Percentiles rank a stretch among this genome's conserved stretches.
These are phyloP conservation scores for Didymella pomorum DNA, from an alignment of 2,329 filamentous ascomycete genomes.

Conservation along the genomic window DNA sequence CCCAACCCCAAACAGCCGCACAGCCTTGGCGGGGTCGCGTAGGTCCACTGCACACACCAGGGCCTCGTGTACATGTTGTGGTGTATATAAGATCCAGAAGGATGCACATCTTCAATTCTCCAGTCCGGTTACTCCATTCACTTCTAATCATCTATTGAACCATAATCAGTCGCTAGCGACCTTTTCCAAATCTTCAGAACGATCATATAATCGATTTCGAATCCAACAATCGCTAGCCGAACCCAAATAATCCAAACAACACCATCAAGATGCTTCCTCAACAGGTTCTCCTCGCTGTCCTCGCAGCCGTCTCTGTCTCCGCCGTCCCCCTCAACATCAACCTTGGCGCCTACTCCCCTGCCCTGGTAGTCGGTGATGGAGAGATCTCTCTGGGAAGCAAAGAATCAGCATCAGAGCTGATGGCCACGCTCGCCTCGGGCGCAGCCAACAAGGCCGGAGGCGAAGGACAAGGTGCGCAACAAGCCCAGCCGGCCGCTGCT, in stretches of 20 bases:
- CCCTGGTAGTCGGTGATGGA: conserved; percentile 63
- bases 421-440: conserved; percentile 57
- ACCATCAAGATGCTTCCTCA: conserved; percentile 50
- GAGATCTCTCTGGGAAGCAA: conserved; percentile 59
- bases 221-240: conserved; percentile 21
- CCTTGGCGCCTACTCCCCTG: conserved; percentile 61
- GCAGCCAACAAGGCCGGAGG: conserved; percentile 36
- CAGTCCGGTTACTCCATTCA: conserved; percentile 52
- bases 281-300: conserved; percentile 47
- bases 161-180: conserved; percentile 45
- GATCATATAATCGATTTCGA: conserved; percentile 32
- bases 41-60: conserved; percentile 21
- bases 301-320: conserved; percentile 42
- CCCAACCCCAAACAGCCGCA: conserved; percentile 42
- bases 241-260: conserved; percentile 16
- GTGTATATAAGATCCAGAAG: conserved; percentile 39
- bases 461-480: conserved; percentile 32
- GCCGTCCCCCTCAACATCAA: conserved; percentile 62
- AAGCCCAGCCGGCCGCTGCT: conserved; percentile 25
- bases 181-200: conserved; percentile 29
- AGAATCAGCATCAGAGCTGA: conserved; percentile 53
- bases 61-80: conserved; percentile 18
- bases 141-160: conserved; percentile 42
- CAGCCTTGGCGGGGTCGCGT: conserved; percentile 41
- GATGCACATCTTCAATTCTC: conserved; percentile 41